Evolutionary conservation across 768 basidiomycete species (phyloP).

Genomic region (Russula dissimulans): DNA sequence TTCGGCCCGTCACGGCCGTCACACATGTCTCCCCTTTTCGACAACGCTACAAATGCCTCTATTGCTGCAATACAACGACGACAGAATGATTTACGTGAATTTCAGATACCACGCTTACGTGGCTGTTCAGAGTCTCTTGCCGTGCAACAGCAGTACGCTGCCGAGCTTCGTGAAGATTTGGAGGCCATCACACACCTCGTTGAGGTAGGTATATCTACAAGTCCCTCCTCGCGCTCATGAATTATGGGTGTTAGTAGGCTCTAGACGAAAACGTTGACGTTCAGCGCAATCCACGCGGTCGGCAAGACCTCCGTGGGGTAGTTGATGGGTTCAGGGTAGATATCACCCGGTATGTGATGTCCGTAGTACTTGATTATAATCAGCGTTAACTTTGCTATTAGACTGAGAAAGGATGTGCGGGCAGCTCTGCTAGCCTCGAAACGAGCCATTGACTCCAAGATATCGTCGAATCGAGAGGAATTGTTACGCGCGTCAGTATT

Average conservation of each 20-base stretch:
- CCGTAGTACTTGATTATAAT: conserved; percentile 5
- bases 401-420: conserved; percentile 54
- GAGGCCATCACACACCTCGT: conserved; percentile 51
- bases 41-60: conserved; percentile 40
- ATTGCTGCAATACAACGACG: conserved; percentile 47
- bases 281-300: conserved; percentile 47
- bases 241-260: conserved; percentile 46
- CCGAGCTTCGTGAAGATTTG: conserved; percentile 71
- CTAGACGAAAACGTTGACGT: conserved; percentile 68
- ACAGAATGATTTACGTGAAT: conserved; percentile 52
- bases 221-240: conserved; percentile 17
- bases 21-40: conserved; percentile 54
- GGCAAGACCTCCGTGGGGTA: conserved; percentile 38
- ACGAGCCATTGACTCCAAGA: conserved; percentile 53
- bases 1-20: too few species aligned
- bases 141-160: conserved; percentile 62
- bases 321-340: conserved; percentile 40
- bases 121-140: conserved; percentile 59
- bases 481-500: conserved; percentile 46
- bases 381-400: conserved; percentile 23
- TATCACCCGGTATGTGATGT: conserved; percentile 43
- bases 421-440: conserved; percentile 68
- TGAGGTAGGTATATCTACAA: conserved; percentile 38
- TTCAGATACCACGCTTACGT: conserved; percentile 68
- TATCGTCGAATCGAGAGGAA: conserved; percentile 55